These are phyloP conservation scores for Corymbia citriodora DNA, from an alignment of 441 rosid species.

Conservation along the genomic window DNA sequence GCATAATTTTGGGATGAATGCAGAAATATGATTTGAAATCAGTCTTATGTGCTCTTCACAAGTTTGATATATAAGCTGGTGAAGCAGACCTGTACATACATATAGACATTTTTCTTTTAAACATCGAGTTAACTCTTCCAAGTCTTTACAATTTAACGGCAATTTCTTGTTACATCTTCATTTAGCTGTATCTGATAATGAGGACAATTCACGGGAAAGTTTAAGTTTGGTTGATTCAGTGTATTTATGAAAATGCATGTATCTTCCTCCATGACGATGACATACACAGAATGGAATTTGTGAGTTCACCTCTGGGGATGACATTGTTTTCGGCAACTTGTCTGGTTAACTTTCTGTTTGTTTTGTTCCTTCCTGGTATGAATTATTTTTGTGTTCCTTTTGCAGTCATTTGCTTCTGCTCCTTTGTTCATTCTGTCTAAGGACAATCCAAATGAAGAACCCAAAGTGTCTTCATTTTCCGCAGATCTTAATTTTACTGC, in stretches of 20 bases:
- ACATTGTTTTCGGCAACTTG: background rate
- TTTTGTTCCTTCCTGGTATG: background rate
- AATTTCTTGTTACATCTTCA: conserved; percentile 51
- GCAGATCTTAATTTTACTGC: conserved; percentile 78
- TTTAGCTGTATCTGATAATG: conserved; percentile 73
- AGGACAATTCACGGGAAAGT: conserved; percentile 68
- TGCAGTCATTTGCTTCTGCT: conserved; percentile 48
- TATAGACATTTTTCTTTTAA: no score
- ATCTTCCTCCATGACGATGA: conserved; percentile 39
- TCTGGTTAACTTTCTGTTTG: background rate
- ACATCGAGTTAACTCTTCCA: background rate
- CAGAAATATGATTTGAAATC: conserved; percentile 88
- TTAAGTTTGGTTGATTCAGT: conserved; percentile 58
- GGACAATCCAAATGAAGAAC: conserved; percentile 79
- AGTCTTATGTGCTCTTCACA: conserved; percentile 83
- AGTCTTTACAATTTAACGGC: background rate
- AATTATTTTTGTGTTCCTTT: background rate
- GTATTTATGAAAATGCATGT: conserved; percentile 42
- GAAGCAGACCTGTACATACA: conserved; percentile 35
- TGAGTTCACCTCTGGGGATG: conserved; percentile 29
- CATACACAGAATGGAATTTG: conserved; percentile 87
- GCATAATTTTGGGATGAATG: conserved; percentile 93
- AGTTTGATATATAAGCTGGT: conserved; percentile 83
- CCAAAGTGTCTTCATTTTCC: conserved; percentile 71
- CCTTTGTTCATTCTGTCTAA: conserved; percentile 67